Evolutionary conservation across 805 yeast species (phyloP).

Genomic region (Candida chauliodis): DNA sequence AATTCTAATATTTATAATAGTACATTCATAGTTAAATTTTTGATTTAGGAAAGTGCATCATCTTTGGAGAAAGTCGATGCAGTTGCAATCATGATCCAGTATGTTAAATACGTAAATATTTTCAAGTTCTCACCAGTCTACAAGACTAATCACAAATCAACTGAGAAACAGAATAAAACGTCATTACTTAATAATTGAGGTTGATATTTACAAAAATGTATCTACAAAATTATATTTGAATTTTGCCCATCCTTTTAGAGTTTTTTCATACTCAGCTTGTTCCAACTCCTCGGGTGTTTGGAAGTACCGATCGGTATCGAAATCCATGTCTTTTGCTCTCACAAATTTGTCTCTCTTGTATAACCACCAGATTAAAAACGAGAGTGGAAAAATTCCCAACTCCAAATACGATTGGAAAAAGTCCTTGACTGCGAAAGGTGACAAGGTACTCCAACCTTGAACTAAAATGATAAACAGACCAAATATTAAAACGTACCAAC

Average conservation of each 20-base stretch:
- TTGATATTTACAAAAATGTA: constrained; percentile 22
- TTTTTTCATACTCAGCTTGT: constrained; percentile 34
- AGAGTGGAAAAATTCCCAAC: constrained; percentile 44
- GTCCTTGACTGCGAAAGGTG: constrained; percentile 39
- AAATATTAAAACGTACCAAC: constrained; percentile 42
- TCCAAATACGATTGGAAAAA: constrained; percentile 48
- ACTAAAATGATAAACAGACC: constrained; percentile 44
- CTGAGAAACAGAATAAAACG: too few relatives aligned
- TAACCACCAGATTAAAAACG: constrained; percentile 48
- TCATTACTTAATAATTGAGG: neutral
- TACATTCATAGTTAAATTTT: too few relatives aligned
- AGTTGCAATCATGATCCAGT: too few relatives aligned
- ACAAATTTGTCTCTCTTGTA: constrained; percentile 40
- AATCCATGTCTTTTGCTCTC: constrained; percentile 47
- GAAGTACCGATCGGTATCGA: constrained; percentile 48
- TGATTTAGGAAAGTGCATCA: too few relatives aligned
- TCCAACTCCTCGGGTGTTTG: constrained; percentile 48
- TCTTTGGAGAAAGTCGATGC: too few relatives aligned
- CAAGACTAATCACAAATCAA: too few relatives aligned
- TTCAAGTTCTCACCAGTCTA: too few relatives aligned
- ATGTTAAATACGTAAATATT: too few relatives aligned
- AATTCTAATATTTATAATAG: too few relatives aligned
- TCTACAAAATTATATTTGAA: constrained; percentile 29
- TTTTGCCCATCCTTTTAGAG: constrained; percentile 43
- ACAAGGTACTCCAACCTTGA: constrained; percentile 51